phyloP scores from a whole-genome alignment of 805 yeast species.

The Brettanomyces bruxellensis region DNA sequence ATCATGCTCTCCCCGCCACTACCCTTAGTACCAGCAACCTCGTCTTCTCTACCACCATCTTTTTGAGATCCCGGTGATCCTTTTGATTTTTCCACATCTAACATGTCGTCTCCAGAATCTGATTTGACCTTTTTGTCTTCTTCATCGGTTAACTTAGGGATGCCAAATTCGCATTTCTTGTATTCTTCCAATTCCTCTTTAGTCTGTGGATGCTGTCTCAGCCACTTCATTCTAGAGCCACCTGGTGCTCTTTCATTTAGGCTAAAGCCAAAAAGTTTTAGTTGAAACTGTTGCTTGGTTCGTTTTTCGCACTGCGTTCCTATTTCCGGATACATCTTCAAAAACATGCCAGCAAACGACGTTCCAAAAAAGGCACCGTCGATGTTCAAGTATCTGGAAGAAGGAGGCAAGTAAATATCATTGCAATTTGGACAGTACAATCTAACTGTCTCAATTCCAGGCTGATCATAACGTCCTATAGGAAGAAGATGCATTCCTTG shows the following conservation, averaged over 20 bases:
- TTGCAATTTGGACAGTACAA: conserved; percentile 91
- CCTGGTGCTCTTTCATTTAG: conserved; percentile 62
- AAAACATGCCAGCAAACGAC: conserved; percentile 85
- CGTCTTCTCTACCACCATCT: conserved; percentile 1
- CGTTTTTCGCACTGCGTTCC: conserved; percentile 64
- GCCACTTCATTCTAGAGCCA: conserved; percentile 97
- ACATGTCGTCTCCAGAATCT: conserved; percentile 14
- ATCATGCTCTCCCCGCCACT: conserved; percentile 26
- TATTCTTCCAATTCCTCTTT: conserved; percentile 55
- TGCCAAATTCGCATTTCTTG: conserved; percentile 51
- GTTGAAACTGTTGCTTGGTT: conserved; percentile 49
- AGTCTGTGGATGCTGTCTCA: conserved; percentile 66
- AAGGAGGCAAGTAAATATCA: conserved; percentile 82
- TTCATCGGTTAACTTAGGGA: conserved; percentile 34
- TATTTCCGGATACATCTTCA: conserved; percentile 86
- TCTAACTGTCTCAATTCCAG: conserved; percentile 87
- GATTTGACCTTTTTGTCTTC: conserved; percentile 15
- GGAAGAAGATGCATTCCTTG: conserved; percentile 88
- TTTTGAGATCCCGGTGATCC: background rate
- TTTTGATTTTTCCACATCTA: conserved; percentile 9
- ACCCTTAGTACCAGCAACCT: conserved; percentile 9
- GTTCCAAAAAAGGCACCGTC: conserved; percentile 98
- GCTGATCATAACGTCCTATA: conserved; percentile 81
- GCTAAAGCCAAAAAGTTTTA: conserved; percentile 82
- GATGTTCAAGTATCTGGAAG: conserved; percentile 76